Conservation (phyloP, 176 grass and related monocot genomes). For the Urochloa ruziziensis region DNA sequence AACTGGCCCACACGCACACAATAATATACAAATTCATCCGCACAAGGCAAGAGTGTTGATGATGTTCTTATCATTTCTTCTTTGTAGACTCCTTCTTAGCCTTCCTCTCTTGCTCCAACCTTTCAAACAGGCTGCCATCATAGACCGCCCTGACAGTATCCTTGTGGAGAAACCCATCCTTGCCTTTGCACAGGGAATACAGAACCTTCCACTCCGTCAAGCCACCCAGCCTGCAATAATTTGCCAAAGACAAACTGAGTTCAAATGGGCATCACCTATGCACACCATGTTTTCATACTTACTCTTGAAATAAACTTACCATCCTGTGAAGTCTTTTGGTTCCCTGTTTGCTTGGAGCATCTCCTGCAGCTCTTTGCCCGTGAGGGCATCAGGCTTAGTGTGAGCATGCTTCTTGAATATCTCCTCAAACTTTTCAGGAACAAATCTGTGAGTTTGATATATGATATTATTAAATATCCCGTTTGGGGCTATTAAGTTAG, state of each 20-base stretch:
- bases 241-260: neutral
- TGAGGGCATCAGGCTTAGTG: constrained; percentile 57
- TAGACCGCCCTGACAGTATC: constrained; percentile 57
- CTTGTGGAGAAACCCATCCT: constrained; percentile 73
- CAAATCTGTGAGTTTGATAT: constrained; percentile 43
- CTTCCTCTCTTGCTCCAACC: constrained; percentile 51
- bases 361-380: constrained; percentile 53
- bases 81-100: constrained; percentile 33
- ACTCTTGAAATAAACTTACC: constrained; percentile 29
- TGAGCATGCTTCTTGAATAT: constrained; percentile 73
- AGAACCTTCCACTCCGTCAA: constrained; percentile 64
- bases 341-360: constrained; percentile 59
- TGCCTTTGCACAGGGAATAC: constrained; percentile 54
- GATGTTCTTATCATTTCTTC: constrained; percentile 46
- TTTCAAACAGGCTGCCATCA: constrained; percentile 67
- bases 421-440: constrained; percentile 70
- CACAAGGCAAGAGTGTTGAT: neutral
- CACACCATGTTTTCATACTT: neutral
- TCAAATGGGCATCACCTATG: neutral
- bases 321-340: constrained; percentile 56
- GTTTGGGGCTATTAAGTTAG: neutral
- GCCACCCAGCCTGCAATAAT: constrained; percentile 41
- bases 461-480: neutral
- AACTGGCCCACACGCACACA: neutral
- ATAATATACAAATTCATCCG: neutral